These are phyloP conservation scores for Erythrobasidium hasegawianum DNA, from an alignment of 1,284 basidiomycete species.

Conservation along the genomic window DNA sequence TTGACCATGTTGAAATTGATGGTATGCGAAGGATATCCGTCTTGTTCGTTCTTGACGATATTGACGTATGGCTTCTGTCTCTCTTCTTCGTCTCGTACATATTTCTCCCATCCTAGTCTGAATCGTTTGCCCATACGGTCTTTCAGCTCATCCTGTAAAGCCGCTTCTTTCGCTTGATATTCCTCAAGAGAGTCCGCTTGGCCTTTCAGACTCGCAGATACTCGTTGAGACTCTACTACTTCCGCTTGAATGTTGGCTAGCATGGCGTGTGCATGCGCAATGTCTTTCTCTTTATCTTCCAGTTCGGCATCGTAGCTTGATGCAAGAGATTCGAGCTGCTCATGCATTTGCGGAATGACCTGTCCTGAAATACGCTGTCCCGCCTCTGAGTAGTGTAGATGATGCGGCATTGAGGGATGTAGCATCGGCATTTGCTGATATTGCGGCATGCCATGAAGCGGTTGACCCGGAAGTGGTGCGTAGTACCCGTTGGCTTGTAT, in stretches of 20 bases:
- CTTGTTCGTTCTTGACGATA: conserved; percentile 10
- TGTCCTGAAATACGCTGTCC: conserved; percentile 83
- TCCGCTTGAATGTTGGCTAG: conserved; percentile 85
- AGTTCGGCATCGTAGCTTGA: conserved; percentile 92
- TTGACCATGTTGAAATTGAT: conserved; percentile 15
- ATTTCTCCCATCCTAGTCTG: conserved; percentile 83
- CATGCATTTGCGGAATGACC: conserved; percentile 76
- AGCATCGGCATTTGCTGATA: conserved; percentile 5
- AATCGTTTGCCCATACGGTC: conserved; percentile 74
- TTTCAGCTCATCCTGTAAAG: conserved; percentile 64
- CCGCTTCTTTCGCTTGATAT: conserved; percentile 59
- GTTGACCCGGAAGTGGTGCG: background rate
- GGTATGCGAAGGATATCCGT: conserved; percentile 9
- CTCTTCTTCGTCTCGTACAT: conserved; percentile 75
- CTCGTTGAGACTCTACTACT: conserved; percentile 79
- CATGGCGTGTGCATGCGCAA: conserved; percentile 82
- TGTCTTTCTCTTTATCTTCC: conserved; percentile 84
- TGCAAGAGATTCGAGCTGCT: conserved; percentile 83
- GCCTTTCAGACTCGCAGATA: conserved; percentile 65
- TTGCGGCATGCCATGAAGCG: background rate
- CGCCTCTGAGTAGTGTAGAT: conserved; percentile 78
- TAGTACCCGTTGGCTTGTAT: conserved; percentile 17
- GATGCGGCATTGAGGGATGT: conserved; percentile 50
- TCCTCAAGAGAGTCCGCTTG: conserved; percentile 67
- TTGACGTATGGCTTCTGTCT: conserved; percentile 59